Conservation (phyloP, 306 rosid genomes). For the Vigna reflexopilosa region DNA sequence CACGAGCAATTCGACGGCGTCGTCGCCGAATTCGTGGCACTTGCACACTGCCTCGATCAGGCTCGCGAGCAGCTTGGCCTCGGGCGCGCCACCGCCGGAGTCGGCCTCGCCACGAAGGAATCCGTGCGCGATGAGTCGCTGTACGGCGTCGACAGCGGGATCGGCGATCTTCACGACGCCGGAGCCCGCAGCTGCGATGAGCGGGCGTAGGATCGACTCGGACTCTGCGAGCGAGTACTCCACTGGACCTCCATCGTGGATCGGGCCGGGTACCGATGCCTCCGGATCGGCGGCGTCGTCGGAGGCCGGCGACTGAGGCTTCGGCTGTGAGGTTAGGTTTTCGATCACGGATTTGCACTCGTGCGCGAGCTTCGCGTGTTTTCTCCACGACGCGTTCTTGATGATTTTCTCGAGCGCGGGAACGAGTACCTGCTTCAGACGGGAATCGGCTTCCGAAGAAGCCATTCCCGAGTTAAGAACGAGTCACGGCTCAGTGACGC, state of each 20-base stretch:
- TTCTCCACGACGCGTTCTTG: constrained; percentile 95
- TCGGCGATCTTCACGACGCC: constrained; percentile 92
- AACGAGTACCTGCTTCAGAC: constrained; percentile 72
- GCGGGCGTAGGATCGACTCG: constrained; percentile 79
- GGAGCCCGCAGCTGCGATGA: constrained; percentile 75
- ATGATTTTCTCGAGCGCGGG: constrained; percentile 94
- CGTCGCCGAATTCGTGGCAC: constrained; percentile 89
- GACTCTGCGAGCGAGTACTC: constrained; percentile 85
- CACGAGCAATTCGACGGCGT: constrained; percentile 82
- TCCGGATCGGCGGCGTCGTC: constrained; percentile 50
- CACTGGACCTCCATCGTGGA: constrained; percentile 71
- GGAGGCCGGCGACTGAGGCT: constrained; percentile 43
- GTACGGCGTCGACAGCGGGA: constrained; percentile 90
- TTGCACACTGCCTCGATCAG: constrained; percentile 91
- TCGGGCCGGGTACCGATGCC: constrained; percentile 71
- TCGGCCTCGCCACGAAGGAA: constrained; percentile 96
- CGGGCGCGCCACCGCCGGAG: constrained; percentile 62
- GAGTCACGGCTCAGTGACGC: constrained; percentile 48
- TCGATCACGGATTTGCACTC: constrained; percentile 92
- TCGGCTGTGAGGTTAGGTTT: constrained; percentile 55
- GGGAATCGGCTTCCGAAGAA: constrained; percentile 99
- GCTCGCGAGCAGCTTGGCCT: constrained; percentile 76
- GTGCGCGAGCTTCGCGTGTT: constrained; percentile 87
- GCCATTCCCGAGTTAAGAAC: constrained; percentile 88
- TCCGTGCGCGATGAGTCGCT: constrained; percentile 84